A percentile compares a stretch with the other conserved stretches of the same genome.
Evolutionary conservation across 192 early-diverging fungal species (phyloP).

Genomic region (Coemansia sp.): DNA sequence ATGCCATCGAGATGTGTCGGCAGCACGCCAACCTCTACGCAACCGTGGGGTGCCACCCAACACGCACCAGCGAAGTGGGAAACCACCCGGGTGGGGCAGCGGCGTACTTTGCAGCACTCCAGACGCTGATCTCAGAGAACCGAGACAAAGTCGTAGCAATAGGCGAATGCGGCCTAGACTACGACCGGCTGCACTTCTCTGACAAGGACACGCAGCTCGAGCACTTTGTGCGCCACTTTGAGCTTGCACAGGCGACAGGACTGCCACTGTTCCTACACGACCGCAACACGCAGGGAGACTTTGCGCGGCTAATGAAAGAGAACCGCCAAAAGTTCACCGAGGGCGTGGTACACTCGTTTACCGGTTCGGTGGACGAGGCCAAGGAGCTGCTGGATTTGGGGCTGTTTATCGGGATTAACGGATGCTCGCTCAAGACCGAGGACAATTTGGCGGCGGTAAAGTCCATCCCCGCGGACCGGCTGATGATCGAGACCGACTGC

Average conservation of each 20-base stretch:
- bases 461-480: conserved; percentile 70
- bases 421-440: conserved; percentile 88
- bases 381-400: conserved; percentile 63
- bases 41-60: conserved; percentile 87
- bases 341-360: conserved; percentile 87
- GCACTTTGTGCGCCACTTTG: conserved; percentile 82
- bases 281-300: conserved; percentile 79
- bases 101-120: conserved; percentile 61
- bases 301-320: conserved; percentile 62
- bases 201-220: conserved; percentile 69
- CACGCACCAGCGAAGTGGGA: conserved; percentile 74
- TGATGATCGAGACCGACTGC: conserved; percentile 94
- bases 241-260: conserved; percentile 68
- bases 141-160: conserved; percentile 77
- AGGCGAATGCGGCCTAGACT: conserved; percentile 95
- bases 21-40: conserved; percentile 59
- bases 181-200: conserved; percentile 88
- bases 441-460: conserved; percentile 77
- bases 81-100: conserved; percentile 57
- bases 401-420: conserved; percentile 93
- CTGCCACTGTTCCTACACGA: conserved; percentile 94
- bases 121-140: conserved; percentile 36
- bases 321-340: conserved; percentile 62
- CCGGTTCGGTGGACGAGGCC: conserved; percentile 69
- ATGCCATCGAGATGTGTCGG: conserved; percentile 61